A percentile compares a stretch with the other conserved stretches of the same genome.
Evolutionary conservation across 805 yeast genomes (phyloP).

Genomic region (Tetrapisispora iriomotensis): DNA sequence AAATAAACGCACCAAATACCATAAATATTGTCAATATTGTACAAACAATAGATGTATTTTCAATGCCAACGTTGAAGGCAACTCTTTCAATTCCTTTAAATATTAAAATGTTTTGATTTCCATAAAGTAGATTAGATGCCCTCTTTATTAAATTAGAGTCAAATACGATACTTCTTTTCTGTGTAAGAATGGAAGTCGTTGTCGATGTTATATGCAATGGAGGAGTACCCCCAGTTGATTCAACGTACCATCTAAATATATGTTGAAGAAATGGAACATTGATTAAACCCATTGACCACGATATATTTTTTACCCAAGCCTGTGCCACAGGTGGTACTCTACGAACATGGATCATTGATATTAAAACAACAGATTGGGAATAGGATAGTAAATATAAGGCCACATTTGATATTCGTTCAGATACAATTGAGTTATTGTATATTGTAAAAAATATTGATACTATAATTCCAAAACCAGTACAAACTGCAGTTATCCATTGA

Average conservation of each 20-base stretch:
- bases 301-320: constrained; percentile 85
- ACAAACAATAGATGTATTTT: constrained; percentile 69
- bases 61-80: constrained; percentile 68
- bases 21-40: constrained; percentile 85
- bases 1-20: constrained; percentile 61
- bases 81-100: constrained; percentile 81
- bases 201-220: constrained; percentile 52
- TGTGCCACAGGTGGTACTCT: constrained; percentile 86
- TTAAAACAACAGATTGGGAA: constrained; percentile 80
- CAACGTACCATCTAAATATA: constrained; percentile 75
- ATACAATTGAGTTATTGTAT: constrained; percentile 81
- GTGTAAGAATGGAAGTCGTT: constrained; percentile 62
- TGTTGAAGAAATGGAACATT: constrained; percentile 72
- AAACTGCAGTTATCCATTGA: constrained; percentile 88
- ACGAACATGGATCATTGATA: constrained; percentile 77
- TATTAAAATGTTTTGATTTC: constrained; percentile 52
- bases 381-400: constrained; percentile 75
- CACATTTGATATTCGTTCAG: constrained; percentile 81
- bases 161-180: constrained; percentile 29
- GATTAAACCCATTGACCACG: constrained; percentile 93
- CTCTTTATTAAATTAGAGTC: constrained; percentile 31
- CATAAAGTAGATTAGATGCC: constrained; percentile 33
- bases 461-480: constrained; percentile 80
- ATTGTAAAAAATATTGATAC: constrained; percentile 75
- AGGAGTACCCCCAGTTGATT: constrained; percentile 84